Conservation (phyloP, 2,329 filamentous ascomycete genomes). For the Paracoccidioides lutzii region DNA sequence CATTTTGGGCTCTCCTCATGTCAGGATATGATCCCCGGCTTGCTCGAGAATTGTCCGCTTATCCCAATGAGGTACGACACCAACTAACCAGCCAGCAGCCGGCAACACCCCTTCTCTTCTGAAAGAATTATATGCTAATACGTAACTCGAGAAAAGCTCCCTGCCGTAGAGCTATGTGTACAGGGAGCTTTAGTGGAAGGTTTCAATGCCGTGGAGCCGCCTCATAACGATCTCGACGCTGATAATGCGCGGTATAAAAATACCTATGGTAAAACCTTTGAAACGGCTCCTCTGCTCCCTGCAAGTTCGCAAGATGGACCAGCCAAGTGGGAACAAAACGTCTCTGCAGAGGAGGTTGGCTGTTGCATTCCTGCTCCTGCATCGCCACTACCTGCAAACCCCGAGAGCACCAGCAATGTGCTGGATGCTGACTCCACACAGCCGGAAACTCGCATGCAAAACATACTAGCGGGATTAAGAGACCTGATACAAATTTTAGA, state of each 20-base stretch:
- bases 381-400: not conserved
- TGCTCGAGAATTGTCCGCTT: not conserved
- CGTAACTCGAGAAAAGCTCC: not conserved
- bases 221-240: not conserved
- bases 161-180: not conserved
- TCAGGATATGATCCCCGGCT: slow-evolving; percentile 1
- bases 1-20: slow-evolving; percentile 1
- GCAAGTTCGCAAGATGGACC: not conserved
- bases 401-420: slow-evolving; percentile 39
- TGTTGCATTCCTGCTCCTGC: not conserved
- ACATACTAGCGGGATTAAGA: slow-evolving; percentile 76
- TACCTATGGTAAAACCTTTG: not conserved
- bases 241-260: not conserved
- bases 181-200: not conserved
- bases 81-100: not conserved
- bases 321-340: not conserved
- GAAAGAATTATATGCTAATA: not conserved
- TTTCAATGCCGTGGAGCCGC: not conserved
- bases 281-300: not conserved
- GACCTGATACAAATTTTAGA: slow-evolving; percentile 83
- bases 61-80: not conserved
- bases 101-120: not conserved
- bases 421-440: slow-evolving; percentile 48
- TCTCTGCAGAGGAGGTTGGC: not conserved
- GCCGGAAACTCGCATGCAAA: slow-evolving; percentile 68